Conservation (phyloP, 257 asterid genomes). For the Lycium barbarum region DNA sequence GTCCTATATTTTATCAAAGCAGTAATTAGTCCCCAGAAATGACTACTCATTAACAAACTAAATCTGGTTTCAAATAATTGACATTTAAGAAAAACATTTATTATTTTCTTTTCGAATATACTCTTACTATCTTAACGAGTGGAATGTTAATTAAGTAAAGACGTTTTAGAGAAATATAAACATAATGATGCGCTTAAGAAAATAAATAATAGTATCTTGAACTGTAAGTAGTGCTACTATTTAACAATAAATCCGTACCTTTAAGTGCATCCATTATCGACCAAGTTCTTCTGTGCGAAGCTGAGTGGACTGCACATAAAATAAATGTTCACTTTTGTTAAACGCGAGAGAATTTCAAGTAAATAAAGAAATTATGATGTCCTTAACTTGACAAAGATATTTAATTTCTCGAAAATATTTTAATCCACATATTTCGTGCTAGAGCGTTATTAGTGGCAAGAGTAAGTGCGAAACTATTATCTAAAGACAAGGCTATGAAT, state of each 20-base stretch:
- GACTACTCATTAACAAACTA: background rate
- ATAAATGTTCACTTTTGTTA: slow-evolving; percentile 24
- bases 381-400: background rate
- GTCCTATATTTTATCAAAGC: slow-evolving; percentile 3
- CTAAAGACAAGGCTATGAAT: no score
- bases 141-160: background rate
- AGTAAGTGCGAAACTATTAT: no score
- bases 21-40: background rate
- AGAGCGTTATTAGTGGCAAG: no score
- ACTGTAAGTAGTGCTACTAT: background rate
- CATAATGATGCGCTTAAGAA: background rate
- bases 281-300: slow-evolving; percentile 36
- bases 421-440: no score
- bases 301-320: slow-evolving; percentile 42
- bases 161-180: no score
- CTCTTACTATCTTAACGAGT: background rate
- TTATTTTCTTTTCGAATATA: background rate
- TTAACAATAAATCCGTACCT: background rate
- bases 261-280: slow-evolving; percentile 35
- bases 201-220: no score
- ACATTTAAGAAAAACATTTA: background rate
- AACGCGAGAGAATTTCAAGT: background rate
- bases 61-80: background rate
- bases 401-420: background rate
- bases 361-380: background rate